Percentiles rank a stretch among this genome's conserved stretches.
phyloP scores from a whole-genome alignment of 768 basidiomycete species.

The Naganishia kalamii region DNA sequence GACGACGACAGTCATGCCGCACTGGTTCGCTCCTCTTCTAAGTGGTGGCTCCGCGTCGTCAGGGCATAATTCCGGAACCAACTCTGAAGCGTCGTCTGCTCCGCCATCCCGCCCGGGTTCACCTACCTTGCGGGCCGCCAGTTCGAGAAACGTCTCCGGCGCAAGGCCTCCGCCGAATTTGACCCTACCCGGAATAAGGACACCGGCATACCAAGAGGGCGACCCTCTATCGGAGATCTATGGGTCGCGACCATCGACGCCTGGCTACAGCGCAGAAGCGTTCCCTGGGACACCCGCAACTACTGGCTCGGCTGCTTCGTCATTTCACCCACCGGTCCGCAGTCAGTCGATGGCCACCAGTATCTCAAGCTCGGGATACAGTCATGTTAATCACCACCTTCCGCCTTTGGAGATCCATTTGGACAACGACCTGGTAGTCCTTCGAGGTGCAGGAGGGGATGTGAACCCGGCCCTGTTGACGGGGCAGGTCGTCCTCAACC shows the following conservation, averaged over 20 bases:
- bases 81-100: constrained; percentile 8
- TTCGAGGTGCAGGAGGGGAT: constrained; percentile 73
- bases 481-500: constrained; percentile 71
- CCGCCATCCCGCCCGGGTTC: constrained; percentile 20
- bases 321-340: not conserved
- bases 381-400: constrained; percentile 16
- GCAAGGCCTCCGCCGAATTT: not conserved
- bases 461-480: constrained; percentile 74
- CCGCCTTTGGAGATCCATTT: constrained; percentile 64
- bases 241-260: not conserved
- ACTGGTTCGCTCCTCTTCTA: constrained; percentile 14
- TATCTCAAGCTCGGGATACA: constrained; percentile 6
- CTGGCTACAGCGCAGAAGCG: not conserved
- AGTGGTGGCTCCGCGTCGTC: constrained; percentile 2
- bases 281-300: constrained; percentile 1
- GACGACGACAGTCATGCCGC: constrained; percentile 6
- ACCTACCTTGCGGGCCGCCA: not conserved
- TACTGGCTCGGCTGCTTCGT: not conserved
- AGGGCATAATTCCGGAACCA: not conserved
- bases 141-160: not conserved
- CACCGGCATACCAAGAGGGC: not conserved
- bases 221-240: constrained; percentile 2
- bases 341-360: not conserved
- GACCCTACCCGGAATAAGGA: not conserved
- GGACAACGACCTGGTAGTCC: constrained; percentile 61